Base-by-base conservation (phyloP, 768 basidiomycete genomes). In the Kwoniella botswanensis region DNA sequence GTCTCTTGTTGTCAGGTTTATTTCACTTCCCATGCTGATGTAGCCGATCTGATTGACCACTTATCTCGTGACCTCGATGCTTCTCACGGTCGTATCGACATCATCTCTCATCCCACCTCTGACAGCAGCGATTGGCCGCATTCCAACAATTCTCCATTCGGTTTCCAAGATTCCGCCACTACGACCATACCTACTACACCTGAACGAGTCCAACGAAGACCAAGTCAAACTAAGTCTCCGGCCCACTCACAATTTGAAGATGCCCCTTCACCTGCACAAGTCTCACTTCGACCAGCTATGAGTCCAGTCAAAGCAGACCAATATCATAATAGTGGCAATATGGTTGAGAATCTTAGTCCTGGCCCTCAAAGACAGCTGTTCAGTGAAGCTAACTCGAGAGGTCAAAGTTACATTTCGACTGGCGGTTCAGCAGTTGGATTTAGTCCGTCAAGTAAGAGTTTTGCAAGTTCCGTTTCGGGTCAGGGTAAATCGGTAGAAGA, bases 41-140 rank as follows among this genome's bases (percentile, higher is more conserved):
- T 81, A 12, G 80, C 74, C 11, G 80, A 81, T 53, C 69, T 81
- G n/a, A 81, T 81, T 55, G 76, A 79, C 56, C 76, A 79, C 24
- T 57, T 81, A 3, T 77, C 80, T 1, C 42, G 65, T 22, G 71
- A 76, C 44, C 70, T 72, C 6, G 71, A 74, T 35, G 72, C 66
- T 22, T 75, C 67, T 18, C 63, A 71, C 50, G 80, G 78, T 13
- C 73, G 80, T 9, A 79, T 81, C 29, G 78, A 79, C 41, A 70
- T 81, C 57, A 61, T 75, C 24, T 63, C 67, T 4, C 44, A 41
- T 12, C 43, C 52, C n/a, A 18, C 59, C 11, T 43, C 68, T 3
- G n/a, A 55, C 11, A 29, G 58, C 35, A 18, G 35, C 11, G 43
- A 50, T 26, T 63, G 57, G 62, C 46, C 63, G 2, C 21, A 12